phyloP scores from a whole-genome alignment of 495 filamentous ascomycete genomes.

The Talaromyces adpressus region DNA sequence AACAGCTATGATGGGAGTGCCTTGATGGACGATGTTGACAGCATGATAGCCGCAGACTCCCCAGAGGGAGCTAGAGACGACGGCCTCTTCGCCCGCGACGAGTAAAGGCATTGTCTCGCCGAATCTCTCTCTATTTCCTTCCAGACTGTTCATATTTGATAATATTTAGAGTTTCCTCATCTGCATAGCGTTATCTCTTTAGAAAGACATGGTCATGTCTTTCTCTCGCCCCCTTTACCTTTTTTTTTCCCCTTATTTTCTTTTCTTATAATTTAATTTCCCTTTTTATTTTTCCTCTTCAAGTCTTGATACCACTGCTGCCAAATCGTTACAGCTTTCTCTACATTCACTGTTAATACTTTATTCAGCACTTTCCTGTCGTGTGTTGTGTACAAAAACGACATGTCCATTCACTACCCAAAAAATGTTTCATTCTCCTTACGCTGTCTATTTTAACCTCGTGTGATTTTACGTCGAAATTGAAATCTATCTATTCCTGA shows the following conservation, averaged over 20 bases:
- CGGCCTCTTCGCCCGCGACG: neutral
- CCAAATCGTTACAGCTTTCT: slow-evolving; percentile 3
- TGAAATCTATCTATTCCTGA: neutral
- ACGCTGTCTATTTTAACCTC: neutral
- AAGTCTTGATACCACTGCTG: slow-evolving; percentile 13
- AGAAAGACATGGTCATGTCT: neutral
- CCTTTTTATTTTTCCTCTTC: slow-evolving; percentile 7
- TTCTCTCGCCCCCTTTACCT: neutral
- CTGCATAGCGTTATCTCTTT: slow-evolving; percentile 7
- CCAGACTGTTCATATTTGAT: neutral
- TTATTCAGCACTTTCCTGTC: neutral
- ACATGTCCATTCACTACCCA: neutral
- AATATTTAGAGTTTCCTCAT: neutral
- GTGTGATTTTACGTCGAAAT: neutral
- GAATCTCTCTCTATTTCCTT: neutral
- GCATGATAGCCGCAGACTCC: slow-evolving; percentile 23
- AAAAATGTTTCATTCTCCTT: neutral
- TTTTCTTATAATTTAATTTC: slow-evolving; percentile 11
- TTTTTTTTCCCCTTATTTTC: neutral
- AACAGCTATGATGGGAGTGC: slow-evolving; percentile 29
- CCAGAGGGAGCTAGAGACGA: neutral
- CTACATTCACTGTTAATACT: slow-evolving; percentile 4
- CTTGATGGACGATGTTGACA: slow-evolving; percentile 32
- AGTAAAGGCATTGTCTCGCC: neutral
- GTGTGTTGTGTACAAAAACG: slow-evolving; percentile 7